Conservation (phyloP, 306 rosid genomes). For the Inga oerstediana region DNA sequence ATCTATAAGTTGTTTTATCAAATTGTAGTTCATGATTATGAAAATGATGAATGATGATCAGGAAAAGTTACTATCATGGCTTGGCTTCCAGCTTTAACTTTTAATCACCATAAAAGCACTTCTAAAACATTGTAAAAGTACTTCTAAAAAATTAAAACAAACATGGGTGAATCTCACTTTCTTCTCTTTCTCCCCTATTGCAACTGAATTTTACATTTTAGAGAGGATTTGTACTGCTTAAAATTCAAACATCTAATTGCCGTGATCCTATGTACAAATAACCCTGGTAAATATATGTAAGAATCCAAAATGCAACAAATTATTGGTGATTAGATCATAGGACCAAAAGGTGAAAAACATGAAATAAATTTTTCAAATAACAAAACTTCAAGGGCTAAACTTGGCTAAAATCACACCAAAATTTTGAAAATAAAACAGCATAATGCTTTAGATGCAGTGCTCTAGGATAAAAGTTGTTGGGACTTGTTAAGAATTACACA, state of each 20-base stretch:
- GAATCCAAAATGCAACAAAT: neutral
- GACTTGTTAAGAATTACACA: too few relatives aligned
- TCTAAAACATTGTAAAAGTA: too few relatives aligned
- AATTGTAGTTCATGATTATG: constrained; percentile 6
- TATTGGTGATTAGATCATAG: neutral
- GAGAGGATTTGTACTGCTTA: neutral
- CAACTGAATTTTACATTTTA: neutral
- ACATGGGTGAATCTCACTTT: neutral
- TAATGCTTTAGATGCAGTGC: neutral
- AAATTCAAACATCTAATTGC: neutral
- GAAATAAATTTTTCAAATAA: neutral
- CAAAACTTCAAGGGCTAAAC: neutral
- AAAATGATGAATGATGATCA: neutral
- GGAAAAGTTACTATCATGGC: neutral
- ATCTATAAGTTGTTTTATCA: neutral
- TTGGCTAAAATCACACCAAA: constrained; percentile 19
- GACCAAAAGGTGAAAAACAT: neutral
- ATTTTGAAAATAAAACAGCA: constrained; percentile 16
- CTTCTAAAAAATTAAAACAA: too few relatives aligned
- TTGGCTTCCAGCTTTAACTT: neutral
- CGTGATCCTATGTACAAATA: neutral
- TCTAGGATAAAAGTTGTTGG: constrained; percentile 32
- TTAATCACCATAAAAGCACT: too few relatives aligned
- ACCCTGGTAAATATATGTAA: neutral
- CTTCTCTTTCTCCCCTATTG: neutral